Evolutionary conservation across 2,329 filamentous ascomycete species (phyloP).

Genomic region (Herpotrichia juniperi): DNA sequence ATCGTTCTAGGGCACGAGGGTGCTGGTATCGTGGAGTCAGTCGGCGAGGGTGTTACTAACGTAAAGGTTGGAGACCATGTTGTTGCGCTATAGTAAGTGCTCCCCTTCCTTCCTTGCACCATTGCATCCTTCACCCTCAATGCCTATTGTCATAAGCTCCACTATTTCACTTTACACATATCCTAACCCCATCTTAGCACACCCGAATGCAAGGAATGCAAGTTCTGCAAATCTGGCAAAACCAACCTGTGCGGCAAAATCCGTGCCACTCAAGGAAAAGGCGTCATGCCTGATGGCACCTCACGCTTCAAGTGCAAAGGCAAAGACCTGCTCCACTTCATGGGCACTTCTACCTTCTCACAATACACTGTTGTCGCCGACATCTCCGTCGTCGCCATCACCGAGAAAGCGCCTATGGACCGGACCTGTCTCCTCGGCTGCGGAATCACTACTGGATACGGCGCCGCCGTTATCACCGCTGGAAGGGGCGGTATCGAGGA

Average conservation of each 20-base stretch:
- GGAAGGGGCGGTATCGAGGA: slow-evolving; percentile 73
- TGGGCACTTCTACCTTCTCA: slow-evolving; percentile 98
- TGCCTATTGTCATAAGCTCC: neutral
- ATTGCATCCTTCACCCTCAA: neutral
- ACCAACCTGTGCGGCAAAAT: slow-evolving; percentile 99
- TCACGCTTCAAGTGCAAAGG: slow-evolving; percentile 94
- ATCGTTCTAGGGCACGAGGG: slow-evolving; percentile 52
- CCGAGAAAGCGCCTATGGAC: slow-evolving; percentile 90
- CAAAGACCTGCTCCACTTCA: slow-evolving; percentile 96
- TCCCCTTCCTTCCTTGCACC: neutral
- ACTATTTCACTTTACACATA: neutral
- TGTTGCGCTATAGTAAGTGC: slow-evolving; percentile 50
- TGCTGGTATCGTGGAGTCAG: slow-evolving; percentile 53
- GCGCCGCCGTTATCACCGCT: slow-evolving; percentile 91
- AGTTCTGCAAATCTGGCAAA: slow-evolving; percentile 99
- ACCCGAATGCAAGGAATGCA: slow-evolving; percentile 96
- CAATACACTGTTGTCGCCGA: slow-evolving; percentile 99
- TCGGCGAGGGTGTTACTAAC: slow-evolving; percentile 92
- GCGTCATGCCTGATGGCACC: slow-evolving; percentile 97
- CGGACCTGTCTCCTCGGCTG: slow-evolving; percentile 94
- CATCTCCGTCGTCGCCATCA: slow-evolving; percentile 95
- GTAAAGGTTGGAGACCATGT: slow-evolving; percentile 95
- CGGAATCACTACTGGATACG: slow-evolving; percentile 98
- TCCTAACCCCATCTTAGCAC: slow-evolving; percentile 65
- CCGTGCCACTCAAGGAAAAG: slow-evolving; percentile 91